These are phyloP conservation scores for Lachancea sp. DNA, from an alignment of 805 yeast genomes.

Conservation along the genomic window DNA sequence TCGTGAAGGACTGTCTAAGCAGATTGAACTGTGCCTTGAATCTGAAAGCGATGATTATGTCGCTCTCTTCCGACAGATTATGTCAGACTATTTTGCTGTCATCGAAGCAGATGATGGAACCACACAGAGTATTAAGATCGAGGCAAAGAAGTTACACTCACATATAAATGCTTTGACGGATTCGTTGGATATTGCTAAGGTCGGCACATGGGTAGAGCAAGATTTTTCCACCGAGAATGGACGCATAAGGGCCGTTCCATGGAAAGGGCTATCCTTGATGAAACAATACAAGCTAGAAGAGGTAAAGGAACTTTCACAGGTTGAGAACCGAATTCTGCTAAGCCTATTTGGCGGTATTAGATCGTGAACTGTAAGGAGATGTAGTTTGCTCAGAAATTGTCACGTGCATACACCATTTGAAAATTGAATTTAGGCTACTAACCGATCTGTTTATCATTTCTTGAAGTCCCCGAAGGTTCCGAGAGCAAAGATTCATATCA, in stretches of 20 bases:
- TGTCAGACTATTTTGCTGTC: slow-evolving; percentile 14
- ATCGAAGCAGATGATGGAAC: slow-evolving; percentile 10
- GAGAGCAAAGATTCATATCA: no score
- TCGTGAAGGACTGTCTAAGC: neutral
- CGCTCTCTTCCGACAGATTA: slow-evolving; percentile 9
- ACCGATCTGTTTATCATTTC: no score
- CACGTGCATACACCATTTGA: no score
- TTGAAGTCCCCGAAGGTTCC: no score
- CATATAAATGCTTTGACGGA: slow-evolving; percentile 9
- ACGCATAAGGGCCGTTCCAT: slow-evolving; percentile 19
- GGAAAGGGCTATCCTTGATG: slow-evolving; percentile 30
- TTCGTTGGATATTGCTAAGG: slow-evolving; percentile 11
- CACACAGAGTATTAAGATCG: slow-evolving; percentile 14
- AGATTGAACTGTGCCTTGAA: neutral
- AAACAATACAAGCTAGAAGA: slow-evolving; percentile 31
- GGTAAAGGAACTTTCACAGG: slow-evolving; percentile 21
- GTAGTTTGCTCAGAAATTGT: no score
- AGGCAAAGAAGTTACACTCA: slow-evolving; percentile 14
- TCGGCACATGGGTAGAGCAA: slow-evolving; percentile 11
- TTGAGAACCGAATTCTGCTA: slow-evolving; percentile 11
- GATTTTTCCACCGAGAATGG: slow-evolving; percentile 30
- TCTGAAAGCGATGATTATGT: slow-evolving; percentile 13
- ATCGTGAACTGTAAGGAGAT: no score
- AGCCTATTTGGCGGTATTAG: neutral
- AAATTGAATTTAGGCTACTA: no score